Evolutionary conservation across 2,329 filamentous ascomycete species (phyloP), one percentile per base, ranked within the genome.

Genomic region (Davidsoniella virescens): DNA sequence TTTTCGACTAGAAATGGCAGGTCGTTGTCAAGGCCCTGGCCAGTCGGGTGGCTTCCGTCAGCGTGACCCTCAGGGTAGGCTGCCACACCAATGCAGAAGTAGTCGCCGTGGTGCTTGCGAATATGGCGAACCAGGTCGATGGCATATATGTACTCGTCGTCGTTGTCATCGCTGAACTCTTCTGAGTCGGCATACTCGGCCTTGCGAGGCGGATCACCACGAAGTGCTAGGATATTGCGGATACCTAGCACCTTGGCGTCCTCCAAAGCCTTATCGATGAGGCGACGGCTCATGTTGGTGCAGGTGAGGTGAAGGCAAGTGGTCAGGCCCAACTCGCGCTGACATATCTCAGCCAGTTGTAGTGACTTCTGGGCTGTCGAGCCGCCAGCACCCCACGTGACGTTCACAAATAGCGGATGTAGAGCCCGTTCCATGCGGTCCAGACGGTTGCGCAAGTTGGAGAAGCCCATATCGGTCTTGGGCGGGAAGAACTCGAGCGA

Each of bases 401-500:
- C 87, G 52, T 88, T 96, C 55, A 98, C 86, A 62, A 98, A 98
- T 43, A 96, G 75, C 41, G 92, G 92, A 12, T 85, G 82, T 52
- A 98, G 73, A 12, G 87, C 88, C 56, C 86, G 80, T 46, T 92
- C 81, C 92, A 98, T 96, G 63, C 92, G 87, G 64, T 93, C 84
- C 53, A 98, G 78, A 62, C 92, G 87, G 56, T 85, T 84, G 62
- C 90, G 84, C 50, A 98, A 78, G 65, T 98, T 98, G 55, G 86
- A 82, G 60, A 92, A 93, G 56, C 92, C 92, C 80, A 94, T 94
- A 54, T 82, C 75, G 44, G 92, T 98, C 71, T 96, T 98, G 55
- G 92, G 92, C 57, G 92, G 92, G 70, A 98, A 98, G 78, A 98
- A 98, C 69, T 98, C 92, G 66, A 96, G 82, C 44, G 92, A 96